These are phyloP conservation scores for Viridothelium virens DNA, from an alignment of 495 filamentous ascomycete species.

Conservation along the genomic window DNA sequence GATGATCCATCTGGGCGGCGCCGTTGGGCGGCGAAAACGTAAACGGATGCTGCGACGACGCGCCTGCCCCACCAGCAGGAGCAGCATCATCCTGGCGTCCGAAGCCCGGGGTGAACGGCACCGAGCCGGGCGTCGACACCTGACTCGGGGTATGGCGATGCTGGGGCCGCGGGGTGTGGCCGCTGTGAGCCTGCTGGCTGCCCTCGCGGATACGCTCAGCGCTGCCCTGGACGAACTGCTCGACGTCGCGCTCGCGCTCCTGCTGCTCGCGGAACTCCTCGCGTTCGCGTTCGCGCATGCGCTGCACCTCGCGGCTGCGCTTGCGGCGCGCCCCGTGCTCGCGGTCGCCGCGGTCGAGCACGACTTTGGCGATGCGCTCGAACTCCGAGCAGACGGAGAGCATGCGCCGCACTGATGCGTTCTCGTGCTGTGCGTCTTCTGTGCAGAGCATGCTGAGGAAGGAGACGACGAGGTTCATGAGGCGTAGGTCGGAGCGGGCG, in stretches of 20 bases:
- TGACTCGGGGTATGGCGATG: neutral
- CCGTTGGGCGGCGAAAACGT: neutral
- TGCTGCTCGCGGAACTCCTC: conserved; percentile 23
- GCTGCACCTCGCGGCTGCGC: conserved; percentile 54
- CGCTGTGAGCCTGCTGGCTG: neutral
- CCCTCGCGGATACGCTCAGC: conserved; percentile 9
- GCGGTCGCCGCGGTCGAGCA: conserved; percentile 83
- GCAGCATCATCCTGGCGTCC: neutral
- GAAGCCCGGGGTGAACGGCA: neutral
- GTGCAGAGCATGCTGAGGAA: conserved; percentile 74
- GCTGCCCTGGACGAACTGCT: conserved; percentile 8
- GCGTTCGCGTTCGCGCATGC: conserved; percentile 36
- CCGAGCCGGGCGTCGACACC: neutral
- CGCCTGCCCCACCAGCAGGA: too few species aligned
- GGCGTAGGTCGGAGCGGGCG: conserved; percentile 75
- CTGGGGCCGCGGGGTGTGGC: neutral
- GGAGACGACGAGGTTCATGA: conserved; percentile 88
- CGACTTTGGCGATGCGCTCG: conserved; percentile 84
- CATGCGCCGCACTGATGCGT: conserved; percentile 86
- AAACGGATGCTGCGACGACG: neutral
- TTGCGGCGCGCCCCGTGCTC: conserved; percentile 71
- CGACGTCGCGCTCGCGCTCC: conserved; percentile 10
- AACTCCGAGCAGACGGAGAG: conserved; percentile 88
- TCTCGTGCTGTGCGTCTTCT: conserved; percentile 70
- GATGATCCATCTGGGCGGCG: neutral